Conservation (phyloP, 2,329 filamentous ascomycete species). For the Colletotrichum sublineola region DNA sequence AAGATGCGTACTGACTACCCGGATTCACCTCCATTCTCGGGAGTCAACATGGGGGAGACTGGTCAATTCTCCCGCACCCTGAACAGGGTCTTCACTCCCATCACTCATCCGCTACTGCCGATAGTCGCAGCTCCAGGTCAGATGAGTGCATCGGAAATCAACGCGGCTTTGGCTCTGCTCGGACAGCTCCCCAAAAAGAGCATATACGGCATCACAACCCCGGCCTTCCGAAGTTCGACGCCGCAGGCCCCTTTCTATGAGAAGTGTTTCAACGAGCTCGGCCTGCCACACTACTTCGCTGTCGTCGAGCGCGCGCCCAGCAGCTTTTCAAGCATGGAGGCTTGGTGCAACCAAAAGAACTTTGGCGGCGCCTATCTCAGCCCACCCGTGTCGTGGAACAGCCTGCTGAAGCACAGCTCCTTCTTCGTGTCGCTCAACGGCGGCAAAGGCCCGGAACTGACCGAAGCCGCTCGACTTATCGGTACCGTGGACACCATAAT, state of each 20-base stretch:
- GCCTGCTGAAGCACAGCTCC: constrained; percentile 69
- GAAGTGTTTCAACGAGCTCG: constrained; percentile 84
- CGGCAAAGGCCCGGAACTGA: constrained; percentile 70
- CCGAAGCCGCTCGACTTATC: constrained; percentile 82
- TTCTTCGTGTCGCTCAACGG: constrained; percentile 66
- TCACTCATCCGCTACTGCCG: constrained; percentile 86
- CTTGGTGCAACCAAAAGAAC: constrained; percentile 77
- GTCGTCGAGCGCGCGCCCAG: constrained; percentile 79
- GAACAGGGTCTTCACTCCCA: constrained; percentile 89
- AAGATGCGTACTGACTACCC: constrained; percentile 78
- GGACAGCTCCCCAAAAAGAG: constrained; percentile 84
- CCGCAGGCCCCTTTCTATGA: constrained; percentile 88
- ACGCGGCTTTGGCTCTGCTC: constrained; percentile 81
- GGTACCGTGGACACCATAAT: constrained; percentile 87
- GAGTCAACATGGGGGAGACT: constrained; percentile 88
- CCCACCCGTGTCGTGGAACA: constrained; percentile 73
- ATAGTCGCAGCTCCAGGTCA: constrained; percentile 89
- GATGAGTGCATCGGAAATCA: constrained; percentile 88
- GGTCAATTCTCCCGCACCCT: constrained; percentile 87
- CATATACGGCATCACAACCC: constrained; percentile 83
- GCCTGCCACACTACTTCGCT: constrained; percentile 85
- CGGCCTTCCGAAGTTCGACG: constrained; percentile 71
- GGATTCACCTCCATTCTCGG: constrained; percentile 80
- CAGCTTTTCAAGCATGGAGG: constrained; percentile 75
- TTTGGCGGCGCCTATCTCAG: constrained; percentile 89